These are phyloP conservation scores for Amanita subjunquillea DNA, from an alignment of 768 basidiomycete species.

Conservation along the genomic window DNA sequence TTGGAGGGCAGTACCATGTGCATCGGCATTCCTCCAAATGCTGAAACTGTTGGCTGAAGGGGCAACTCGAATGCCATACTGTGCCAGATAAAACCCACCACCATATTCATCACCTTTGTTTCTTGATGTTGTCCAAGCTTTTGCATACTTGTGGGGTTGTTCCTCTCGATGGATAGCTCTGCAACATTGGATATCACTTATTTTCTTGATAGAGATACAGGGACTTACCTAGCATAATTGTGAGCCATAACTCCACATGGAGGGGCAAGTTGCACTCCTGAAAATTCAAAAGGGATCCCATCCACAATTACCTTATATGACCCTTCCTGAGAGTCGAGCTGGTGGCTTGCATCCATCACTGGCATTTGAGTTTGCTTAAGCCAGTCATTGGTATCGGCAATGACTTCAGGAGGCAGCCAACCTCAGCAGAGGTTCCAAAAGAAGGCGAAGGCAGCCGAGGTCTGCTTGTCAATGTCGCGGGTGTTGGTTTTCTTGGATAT, in stretches of 20 bases:
- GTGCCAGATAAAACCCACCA: background rate
- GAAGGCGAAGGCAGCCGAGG: constrained; percentile 5
- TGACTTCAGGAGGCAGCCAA: constrained; percentile 8
- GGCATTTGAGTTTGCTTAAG: background rate
- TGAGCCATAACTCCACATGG: background rate
- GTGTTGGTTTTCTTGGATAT: background rate
- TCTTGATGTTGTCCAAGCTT: background rate
- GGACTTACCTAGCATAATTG: background rate
- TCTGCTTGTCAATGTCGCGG: background rate
- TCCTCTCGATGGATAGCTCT: background rate
- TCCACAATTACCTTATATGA: background rate
- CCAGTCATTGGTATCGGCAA: constrained; percentile 3
- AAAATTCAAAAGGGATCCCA: background rate
- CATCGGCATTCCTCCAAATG: background rate
- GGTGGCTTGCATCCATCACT: constrained; percentile 1
- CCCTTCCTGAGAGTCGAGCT: background rate
- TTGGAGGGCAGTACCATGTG: background rate
- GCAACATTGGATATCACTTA: background rate
- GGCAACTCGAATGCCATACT: background rate
- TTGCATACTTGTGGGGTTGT: background rate
- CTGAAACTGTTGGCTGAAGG: background rate
- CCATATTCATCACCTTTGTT: background rate
- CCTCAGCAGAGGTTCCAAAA: too few relatives aligned
- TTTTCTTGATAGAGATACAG: background rate
- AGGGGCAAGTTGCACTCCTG: background rate